Conservation (phyloP, 2,329 filamentous ascomycete genomes). For the Alternaria metachromatica region DNA sequence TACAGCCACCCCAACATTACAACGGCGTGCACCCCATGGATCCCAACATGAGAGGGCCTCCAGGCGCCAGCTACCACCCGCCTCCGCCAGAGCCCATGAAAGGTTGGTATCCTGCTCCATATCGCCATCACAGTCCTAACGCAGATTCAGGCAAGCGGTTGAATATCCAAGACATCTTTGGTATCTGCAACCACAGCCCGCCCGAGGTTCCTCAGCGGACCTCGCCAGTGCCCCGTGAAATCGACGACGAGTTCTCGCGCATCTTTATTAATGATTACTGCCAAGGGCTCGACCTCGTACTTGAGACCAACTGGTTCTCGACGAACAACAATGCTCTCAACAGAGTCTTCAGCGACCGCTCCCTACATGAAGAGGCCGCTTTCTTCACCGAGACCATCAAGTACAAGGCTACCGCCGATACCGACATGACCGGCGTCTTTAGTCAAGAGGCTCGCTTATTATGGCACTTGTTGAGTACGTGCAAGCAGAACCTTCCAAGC, state of each 20-base stretch:
- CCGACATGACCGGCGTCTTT: slow-evolving; percentile 49
- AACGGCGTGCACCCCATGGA: slow-evolving; percentile 44
- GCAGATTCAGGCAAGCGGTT: slow-evolving; percentile 42
- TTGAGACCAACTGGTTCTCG: slow-evolving; percentile 84
- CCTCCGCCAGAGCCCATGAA: slow-evolving; percentile 33
- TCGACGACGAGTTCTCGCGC: slow-evolving; percentile 41
- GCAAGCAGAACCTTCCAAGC: slow-evolving; percentile 49
- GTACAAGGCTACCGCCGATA: slow-evolving; percentile 24
- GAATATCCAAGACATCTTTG: slow-evolving; percentile 43
- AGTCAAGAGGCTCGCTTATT: slow-evolving; percentile 66
- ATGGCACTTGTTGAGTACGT: slow-evolving; percentile 65
- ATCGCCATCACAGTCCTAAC: slow-evolving; percentile 9
- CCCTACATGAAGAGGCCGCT: slow-evolving; percentile 44
- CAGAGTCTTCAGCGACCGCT: slow-evolving; percentile 59
- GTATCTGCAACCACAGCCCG: slow-evolving; percentile 44
- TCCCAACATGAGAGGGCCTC: slow-evolving; percentile 38
- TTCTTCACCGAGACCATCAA: slow-evolving; percentile 46
- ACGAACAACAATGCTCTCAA: slow-evolving; percentile 57
- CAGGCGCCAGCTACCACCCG: slow-evolving; percentile 21
- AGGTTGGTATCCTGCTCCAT: slow-evolving; percentile 27
- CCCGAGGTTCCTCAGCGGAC: slow-evolving; percentile 43
- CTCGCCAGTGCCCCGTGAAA: slow-evolving; percentile 34
- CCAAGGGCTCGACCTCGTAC: slow-evolving; percentile 41
- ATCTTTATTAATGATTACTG: slow-evolving; percentile 48
- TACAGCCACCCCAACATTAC: slow-evolving; percentile 41